These are phyloP conservation scores for Gossypium rotundifolium DNA, from an alignment of 345 rosid genomes.

Conservation along the genomic window DNA sequence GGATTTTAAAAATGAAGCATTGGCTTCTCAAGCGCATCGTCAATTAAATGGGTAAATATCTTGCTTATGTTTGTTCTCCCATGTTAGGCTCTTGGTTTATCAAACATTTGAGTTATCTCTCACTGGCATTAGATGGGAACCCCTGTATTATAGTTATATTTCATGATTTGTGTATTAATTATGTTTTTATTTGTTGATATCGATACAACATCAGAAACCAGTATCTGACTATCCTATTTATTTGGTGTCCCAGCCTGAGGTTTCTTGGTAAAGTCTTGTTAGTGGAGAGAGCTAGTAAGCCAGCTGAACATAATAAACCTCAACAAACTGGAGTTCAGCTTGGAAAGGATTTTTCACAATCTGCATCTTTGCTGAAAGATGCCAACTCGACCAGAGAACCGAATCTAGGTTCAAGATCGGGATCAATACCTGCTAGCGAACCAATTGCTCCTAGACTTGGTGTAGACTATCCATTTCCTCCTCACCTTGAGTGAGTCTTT, in stretches of 20 bases:
- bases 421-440: constrained; percentile 39
- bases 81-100: not conserved
- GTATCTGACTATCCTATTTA: constrained; percentile 3
- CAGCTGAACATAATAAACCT: constrained; percentile 36
- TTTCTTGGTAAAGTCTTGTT: constrained; percentile 87
- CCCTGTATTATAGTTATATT: constrained; percentile 1
- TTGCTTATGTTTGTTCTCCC: not conserved
- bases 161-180: not conserved
- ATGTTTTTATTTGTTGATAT: not conserved
- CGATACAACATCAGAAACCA: not conserved
- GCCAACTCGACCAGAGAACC: constrained; percentile 22
- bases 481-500: constrained; percentile 62
- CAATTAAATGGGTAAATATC: constrained; percentile 69
- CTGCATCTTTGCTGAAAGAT: constrained; percentile 27
- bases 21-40: constrained; percentile 77
- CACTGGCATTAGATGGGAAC: not conserved
- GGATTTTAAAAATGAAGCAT: constrained; percentile 67
- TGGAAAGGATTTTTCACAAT: constrained; percentile 27
- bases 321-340: constrained; percentile 32
- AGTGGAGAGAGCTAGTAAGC: constrained; percentile 70
- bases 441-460: constrained; percentile 88
- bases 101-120: not conserved
- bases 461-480: constrained; percentile 89
- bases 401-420: constrained; percentile 28
- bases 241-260: constrained; percentile 51